Evolutionary conservation across 805 yeast species (phyloP), one percentile per base, ranked within the genome.

Genomic region (Brettanomyces custersianus): DNA sequence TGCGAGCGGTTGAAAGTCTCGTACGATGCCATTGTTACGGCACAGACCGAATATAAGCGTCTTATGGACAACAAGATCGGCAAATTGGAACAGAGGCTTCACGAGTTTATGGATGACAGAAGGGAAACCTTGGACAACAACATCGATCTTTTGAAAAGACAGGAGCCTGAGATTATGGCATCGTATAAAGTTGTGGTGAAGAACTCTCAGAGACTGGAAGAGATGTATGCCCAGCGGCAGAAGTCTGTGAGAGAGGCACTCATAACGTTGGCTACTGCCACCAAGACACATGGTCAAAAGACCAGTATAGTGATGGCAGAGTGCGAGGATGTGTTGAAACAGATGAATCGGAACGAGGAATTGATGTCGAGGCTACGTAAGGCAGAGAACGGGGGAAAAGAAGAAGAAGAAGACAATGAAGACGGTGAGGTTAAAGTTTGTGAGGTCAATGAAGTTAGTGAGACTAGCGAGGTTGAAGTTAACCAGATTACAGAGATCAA

Each of bases 1-100:
- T 62, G 57, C 34, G 80, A 73, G 48, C 50, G 79, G 36, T 59
- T 76, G 42, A 71, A 75, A 46, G 65, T 65, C 20, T 70, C 80
- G 5, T 77, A 79, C 51, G 80, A 77, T 43, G 68, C 77, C 0
- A 51, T 80, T 20, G 57, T 72, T 19, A 60, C 65, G 2, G 59
- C 74, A 4, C 79, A 74, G 42, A 57, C 58, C 33, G 51, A 74
- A 38, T 75, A 72, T 50, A 71, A 72, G 45, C 55, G 49, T 12
- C 68, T 68, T 38, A 73, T 71, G 44, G 63, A 56, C 34, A 47
- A 54, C 29, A 74, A 75, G 47, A 42, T 77, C 10, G 44, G 46
- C 7, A 50, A 48, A 4, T 45, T 76, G 33, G 57, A 63, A 22
- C 41, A 49, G 1, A 54, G 58, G 40, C 53, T 75, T 26, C 57